Evolutionary conservation across 2,329 filamentous ascomycete genomes (phyloP).

Genomic region (Fusarium floridanum): DNA sequence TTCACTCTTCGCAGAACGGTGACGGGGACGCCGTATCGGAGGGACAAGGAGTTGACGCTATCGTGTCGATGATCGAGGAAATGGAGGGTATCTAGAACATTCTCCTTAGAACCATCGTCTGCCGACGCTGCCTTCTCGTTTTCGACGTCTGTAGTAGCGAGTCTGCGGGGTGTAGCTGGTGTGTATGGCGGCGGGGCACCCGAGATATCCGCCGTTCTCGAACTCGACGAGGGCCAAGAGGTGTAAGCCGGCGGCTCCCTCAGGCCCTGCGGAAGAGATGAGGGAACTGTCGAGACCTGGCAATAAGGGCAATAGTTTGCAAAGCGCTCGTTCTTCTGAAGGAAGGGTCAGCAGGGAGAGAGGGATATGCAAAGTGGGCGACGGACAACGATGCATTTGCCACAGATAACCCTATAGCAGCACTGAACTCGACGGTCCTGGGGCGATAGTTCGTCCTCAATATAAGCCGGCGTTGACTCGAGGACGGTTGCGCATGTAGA

Average conservation of each 20-base stretch:
- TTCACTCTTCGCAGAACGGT: constrained; percentile 74
- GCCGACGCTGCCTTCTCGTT: constrained; percentile 44
- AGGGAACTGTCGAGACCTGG: constrained; percentile 74
- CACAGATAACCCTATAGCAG: constrained; percentile 79
- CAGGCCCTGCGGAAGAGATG: constrained; percentile 71
- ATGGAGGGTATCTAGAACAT: constrained; percentile 76
- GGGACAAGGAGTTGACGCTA: constrained; percentile 74
- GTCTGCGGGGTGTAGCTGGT: constrained; percentile 31
- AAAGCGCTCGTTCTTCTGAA: constrained; percentile 76
- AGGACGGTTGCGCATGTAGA: constrained; percentile 78
- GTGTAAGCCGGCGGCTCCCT: constrained; percentile 77
- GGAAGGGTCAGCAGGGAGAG: constrained; percentile 19
- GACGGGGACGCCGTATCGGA: constrained; percentile 78
- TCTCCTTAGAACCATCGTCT: constrained; percentile 49
- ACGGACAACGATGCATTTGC: constrained; percentile 74
- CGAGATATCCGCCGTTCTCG: constrained; percentile 38
- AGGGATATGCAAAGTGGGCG: constrained; percentile 3
- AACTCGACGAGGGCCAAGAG: constrained; percentile 48
- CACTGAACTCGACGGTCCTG: constrained; percentile 74
- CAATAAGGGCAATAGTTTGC: constrained; percentile 79
- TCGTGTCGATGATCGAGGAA: constrained; percentile 80
- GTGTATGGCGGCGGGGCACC: constrained; percentile 58
- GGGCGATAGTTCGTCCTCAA: constrained; percentile 68
- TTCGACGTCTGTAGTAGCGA: constrained; percentile 5
- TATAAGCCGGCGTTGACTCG: constrained; percentile 63